phyloP scores from a whole-genome alignment of 2,329 filamentous ascomycete genomes.

The Claviceps cyperi region DNA sequence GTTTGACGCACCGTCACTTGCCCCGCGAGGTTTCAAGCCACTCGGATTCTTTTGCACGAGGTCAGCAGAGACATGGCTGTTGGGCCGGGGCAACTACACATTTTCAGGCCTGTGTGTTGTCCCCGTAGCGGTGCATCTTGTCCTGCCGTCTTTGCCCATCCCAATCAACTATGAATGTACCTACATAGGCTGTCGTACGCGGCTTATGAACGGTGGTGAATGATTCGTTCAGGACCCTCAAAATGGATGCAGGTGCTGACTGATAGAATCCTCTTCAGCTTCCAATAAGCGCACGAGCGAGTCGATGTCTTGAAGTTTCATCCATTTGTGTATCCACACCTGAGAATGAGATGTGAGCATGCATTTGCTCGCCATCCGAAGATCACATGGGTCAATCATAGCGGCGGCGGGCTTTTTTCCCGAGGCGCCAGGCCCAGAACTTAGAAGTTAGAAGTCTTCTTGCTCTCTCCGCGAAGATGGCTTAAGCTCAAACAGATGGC shows the following conservation, averaged over 20 bases:
- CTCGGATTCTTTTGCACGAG: not conserved
- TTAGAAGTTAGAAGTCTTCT: no score
- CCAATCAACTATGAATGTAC: not conserved
- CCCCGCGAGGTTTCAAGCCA: not conserved
- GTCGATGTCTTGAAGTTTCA: not conserved
- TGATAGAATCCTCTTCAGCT: not conserved
- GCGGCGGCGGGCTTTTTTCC: no score
- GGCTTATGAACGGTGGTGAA: not conserved
- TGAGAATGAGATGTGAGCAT: not conserved
- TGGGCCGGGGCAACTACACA: not conserved
- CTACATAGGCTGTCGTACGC: not conserved
- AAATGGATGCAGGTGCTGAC: not conserved
- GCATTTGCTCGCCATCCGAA: no score
- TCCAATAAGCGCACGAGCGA: not conserved
- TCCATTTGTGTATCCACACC: not conserved
- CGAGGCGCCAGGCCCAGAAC: no score
- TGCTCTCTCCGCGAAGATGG: no score
- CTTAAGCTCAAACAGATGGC: no score
- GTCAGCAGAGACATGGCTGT: not conserved
- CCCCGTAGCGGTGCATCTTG: not conserved
- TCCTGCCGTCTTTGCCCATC: not conserved
- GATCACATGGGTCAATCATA: no score
- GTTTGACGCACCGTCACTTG: not conserved
- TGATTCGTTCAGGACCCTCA: not conserved
- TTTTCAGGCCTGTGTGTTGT: not conserved